Evolutionary conservation across 139 green algal genomes (phyloP), one percentile per base, ranked within the genome.

Genomic region (Haematococcus sp.): DNA sequence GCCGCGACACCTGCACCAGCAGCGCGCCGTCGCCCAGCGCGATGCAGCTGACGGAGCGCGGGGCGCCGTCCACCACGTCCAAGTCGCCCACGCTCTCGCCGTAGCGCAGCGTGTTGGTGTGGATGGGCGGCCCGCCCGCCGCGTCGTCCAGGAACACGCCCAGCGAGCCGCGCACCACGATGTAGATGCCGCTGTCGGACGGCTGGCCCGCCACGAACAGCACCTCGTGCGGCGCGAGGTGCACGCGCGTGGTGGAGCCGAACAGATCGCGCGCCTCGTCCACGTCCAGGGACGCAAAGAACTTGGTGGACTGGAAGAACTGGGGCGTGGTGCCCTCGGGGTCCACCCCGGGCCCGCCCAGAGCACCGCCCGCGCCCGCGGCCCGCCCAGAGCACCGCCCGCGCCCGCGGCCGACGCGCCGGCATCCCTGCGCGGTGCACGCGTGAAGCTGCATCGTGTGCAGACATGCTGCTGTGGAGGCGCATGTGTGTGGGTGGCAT

Each of bases 271-370:
- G 70, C 1, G 83, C 88, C 71, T 92, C 87, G 65, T 90, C 80
- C 63, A 93, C 78, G 60, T 95, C 91, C 73, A 95, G 75, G 66
- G 85, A 89, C 2, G 87, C 83, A 68, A 95, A 94, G 78, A 95
- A 91, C 81, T 94, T 95, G 67, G 91, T 94, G 76, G 74, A 85
- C 69, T 87, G 82, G 75, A 94, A 91, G 73, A 94, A 94, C 65
- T 89, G 78, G 2, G 85, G 85, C 22, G 78, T 78, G 32, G 85
- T 49, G 40, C 40, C 40, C 40, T 49, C 40, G 40, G 40, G 40
- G 40, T 49, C 40, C 7, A 11, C 40, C 7, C 40, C 78, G 22
- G 78, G 70, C 31, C 71, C 75, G 73, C 32, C 32, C 20, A 61
- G 15, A 4, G 69, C 40, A 11, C 40, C 40, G 40, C 40, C 40